phyloP scores from a whole-genome alignment of 2,329 filamentous ascomycete genomes.

The Atkinsonella texensis region DNA sequence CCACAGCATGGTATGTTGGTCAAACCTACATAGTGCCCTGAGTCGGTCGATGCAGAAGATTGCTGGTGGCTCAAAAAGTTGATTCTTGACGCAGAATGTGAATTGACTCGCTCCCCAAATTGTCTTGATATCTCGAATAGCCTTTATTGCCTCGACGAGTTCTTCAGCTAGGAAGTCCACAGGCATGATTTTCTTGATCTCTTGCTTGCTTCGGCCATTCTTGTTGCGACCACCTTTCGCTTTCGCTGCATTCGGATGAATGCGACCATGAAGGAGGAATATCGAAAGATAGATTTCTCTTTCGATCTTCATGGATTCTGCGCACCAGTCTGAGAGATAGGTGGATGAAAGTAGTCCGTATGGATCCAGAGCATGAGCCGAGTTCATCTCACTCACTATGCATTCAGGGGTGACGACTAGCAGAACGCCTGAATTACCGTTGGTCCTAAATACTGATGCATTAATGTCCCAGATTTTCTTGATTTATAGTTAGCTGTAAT shows the following conservation, averaged over 20 bases:
- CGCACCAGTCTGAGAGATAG: constrained; percentile 6
- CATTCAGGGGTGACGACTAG: constrained; percentile 16
- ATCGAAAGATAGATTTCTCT: constrained; percentile 8
- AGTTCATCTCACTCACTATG: constrained; percentile 11
- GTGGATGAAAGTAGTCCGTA: neutral
- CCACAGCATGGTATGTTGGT: neutral
- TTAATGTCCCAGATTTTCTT: constrained; percentile 19
- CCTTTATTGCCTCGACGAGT: constrained; percentile 1
- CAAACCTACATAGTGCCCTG: constrained; percentile 14
- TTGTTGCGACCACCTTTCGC: neutral
- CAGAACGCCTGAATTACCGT: constrained; percentile 14
- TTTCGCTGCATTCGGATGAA: neutral
- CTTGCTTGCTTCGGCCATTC: neutral
- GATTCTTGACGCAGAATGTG: neutral
- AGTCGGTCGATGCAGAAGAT: constrained; percentile 7
- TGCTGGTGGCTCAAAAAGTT: constrained; percentile 8
- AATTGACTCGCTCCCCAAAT: constrained; percentile 12
- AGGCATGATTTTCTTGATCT: neutral
- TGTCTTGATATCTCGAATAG: constrained; percentile 2
- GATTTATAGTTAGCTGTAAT: neutral
- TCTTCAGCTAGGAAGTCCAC: constrained; percentile 2
- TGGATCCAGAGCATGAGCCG: constrained; percentile 4
- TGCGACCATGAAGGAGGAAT: constrained; percentile 2
- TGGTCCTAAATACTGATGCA: constrained; percentile 7
- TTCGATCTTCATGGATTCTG: constrained; percentile 8